Percentiles rank a stretch among this genome's conserved stretches.
Evolutionary conservation across 108 stramenopile species (phyloP).

Genomic region (Seminavis robusta): DNA sequence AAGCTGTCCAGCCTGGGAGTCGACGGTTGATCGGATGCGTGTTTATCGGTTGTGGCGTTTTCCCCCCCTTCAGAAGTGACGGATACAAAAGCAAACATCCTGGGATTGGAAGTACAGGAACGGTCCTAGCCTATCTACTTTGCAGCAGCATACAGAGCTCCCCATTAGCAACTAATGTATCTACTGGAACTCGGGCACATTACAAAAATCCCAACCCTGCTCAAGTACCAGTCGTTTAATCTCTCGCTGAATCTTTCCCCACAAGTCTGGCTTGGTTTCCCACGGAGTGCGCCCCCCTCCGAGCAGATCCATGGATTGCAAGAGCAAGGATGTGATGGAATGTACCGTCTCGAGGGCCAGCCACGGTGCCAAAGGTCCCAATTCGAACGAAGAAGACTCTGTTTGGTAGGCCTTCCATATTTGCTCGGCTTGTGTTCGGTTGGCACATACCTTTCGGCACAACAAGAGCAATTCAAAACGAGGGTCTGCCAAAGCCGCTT

Average conservation of each 20-base stretch:
- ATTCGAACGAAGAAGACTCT: constrained; percentile 3
- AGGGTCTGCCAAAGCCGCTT: constrained; percentile 76
- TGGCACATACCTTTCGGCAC: constrained; percentile 78
- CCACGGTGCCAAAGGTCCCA: constrained; percentile 78
- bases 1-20: no score
- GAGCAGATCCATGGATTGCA: constrained; percentile 57
- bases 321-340: constrained; percentile 51
- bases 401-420: constrained; percentile 56
- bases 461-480: constrained; percentile 78
- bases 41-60: no score
- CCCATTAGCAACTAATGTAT: no score
- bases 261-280: constrained; percentile 70
- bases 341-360: constrained; percentile 76
- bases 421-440: constrained; percentile 54
- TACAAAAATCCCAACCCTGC: constrained; percentile 3
- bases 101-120: no score
- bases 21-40: no score
- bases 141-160: no score
- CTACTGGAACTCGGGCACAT: no score
- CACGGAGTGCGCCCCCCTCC: constrained; percentile 75
- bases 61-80: no score
- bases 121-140: no score
- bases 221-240: constrained; percentile 17
- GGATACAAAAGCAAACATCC: no score
- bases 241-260: constrained; percentile 70